phyloP scores from a whole-genome alignment of 768 basidiomycete genomes.

The Clitopilus hobsonii region DNA sequence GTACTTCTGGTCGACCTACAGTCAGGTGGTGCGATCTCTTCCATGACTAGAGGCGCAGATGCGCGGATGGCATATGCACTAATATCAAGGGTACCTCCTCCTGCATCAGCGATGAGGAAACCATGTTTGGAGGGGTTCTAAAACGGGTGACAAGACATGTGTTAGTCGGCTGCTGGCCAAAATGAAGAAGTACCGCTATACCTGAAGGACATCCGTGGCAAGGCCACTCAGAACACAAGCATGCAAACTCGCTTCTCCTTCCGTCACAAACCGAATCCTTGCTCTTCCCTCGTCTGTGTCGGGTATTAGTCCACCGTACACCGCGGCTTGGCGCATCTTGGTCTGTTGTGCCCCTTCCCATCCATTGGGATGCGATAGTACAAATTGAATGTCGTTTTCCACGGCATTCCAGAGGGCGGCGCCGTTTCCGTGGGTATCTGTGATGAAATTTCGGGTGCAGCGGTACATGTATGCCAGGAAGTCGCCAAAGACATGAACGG shows the following conservation, averaged over 20 bases:
- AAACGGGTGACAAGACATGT: constrained; percentile 2
- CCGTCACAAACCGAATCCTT: constrained; percentile 75
- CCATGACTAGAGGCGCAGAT: constrained; percentile 67
- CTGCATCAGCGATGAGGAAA: constrained; percentile 77
- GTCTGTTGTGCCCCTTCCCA: constrained; percentile 80
- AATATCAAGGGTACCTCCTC: constrained; percentile 78
- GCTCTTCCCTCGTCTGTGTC: constrained; percentile 71
- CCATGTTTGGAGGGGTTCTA: constrained; percentile 76
- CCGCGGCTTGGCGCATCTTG: constrained; percentile 71
- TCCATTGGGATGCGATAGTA: constrained; percentile 76
- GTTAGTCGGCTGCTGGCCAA: not conserved
- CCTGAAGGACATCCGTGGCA: constrained; percentile 72
- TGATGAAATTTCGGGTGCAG: constrained; percentile 73
- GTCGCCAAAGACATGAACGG: constrained; percentile 77
- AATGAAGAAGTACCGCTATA: constrained; percentile 23
- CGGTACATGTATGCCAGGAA: constrained; percentile 70
- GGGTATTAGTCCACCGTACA: constrained; percentile 67
- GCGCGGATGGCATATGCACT: constrained; percentile 74
- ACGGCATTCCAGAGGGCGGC: constrained; percentile 64
- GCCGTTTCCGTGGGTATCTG: constrained; percentile 81
- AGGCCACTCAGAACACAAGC: constrained; percentile 76
- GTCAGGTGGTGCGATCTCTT: constrained; percentile 80
- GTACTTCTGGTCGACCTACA: constrained; percentile 42
- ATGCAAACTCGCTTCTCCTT: constrained; percentile 81
- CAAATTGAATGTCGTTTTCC: constrained; percentile 66